phyloP scores from a whole-genome alignment of 169 alveolate species.

The Amoebophrya sp. region DNA sequence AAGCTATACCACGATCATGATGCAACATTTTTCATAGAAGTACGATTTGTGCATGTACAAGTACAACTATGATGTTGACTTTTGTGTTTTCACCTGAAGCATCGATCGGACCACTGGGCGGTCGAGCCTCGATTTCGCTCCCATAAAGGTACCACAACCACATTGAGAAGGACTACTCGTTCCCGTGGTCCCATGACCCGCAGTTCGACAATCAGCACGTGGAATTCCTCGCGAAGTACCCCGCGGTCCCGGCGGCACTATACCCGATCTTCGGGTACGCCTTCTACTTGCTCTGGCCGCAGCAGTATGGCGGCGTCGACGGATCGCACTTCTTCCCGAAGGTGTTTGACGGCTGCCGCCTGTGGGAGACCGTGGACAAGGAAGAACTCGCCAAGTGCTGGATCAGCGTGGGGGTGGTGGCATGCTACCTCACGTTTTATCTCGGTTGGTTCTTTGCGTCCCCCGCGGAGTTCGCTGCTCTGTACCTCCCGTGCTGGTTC shows the following conservation, averaged over 20 bases:
- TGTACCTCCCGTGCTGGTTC: background rate
- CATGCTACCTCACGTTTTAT: background rate
- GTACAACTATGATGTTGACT: too few species aligned
- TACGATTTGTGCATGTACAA: too few species aligned
- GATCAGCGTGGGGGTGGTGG: background rate
- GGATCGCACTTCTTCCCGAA: background rate
- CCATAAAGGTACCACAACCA: too few species aligned
- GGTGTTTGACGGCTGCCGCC: background rate
- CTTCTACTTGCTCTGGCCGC: background rate
- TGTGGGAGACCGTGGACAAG: background rate
- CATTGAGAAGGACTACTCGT: background rate
- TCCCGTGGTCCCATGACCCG: background rate
- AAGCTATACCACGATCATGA: too few species aligned
- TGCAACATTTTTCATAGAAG: too few species aligned
- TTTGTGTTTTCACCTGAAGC: too few species aligned
- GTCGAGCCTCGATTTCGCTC: too few species aligned
- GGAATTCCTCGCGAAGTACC: background rate
- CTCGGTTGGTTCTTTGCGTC: background rate
- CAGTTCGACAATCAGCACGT: background rate
- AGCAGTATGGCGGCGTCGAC: background rate
- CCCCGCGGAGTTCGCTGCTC: background rate
- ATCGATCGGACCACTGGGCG: too few species aligned
- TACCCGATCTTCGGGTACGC: background rate
- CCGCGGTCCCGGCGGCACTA: background rate
- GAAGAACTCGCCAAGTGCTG: background rate